Evolutionary conservation across 177 flowering plant genomes (phyloP).

Genomic region (Vitis hybrid): DNA sequence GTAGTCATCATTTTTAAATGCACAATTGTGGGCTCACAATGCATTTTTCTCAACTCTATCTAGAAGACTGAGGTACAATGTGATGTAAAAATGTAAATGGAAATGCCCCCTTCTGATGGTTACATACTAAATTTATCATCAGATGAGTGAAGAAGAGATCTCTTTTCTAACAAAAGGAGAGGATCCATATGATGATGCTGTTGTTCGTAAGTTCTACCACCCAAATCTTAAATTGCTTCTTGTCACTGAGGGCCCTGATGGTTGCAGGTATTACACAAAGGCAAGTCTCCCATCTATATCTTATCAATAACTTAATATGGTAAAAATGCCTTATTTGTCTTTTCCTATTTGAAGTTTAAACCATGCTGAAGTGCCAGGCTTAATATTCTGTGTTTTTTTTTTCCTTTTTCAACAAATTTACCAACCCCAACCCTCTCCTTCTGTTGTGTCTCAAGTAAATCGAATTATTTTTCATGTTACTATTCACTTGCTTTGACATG

Average conservation of each 20-base stretch:
- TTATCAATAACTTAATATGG: not conserved
- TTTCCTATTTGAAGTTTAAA: not conserved
- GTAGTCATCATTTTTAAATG: slow-evolving; percentile 26
- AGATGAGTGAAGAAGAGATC: slow-evolving; percentile 91
- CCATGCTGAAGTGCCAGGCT: too few relatives aligned
- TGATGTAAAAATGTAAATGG: not conserved
- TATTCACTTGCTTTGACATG: not conserved
- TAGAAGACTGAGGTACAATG: not conserved
- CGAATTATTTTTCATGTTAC: not conserved
- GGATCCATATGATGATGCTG: slow-evolving; percentile 87
- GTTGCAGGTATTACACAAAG: slow-evolving; percentile 95
- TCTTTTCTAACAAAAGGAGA: slow-evolving; percentile 81
- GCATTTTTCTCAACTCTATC: not conserved
- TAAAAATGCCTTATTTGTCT: not conserved
- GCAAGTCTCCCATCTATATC: slow-evolving; percentile 31
- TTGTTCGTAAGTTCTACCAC: slow-evolving; percentile 75
- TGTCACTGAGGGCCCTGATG: slow-evolving; percentile 91
- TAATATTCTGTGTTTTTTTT: too few relatives aligned
- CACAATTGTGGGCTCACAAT: not conserved
- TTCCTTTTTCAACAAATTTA: not conserved
- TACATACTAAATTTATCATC: slow-evolving; percentile 15
- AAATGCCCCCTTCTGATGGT: slow-evolving; percentile 1
- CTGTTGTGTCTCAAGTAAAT: not conserved
- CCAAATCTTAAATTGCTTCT: slow-evolving; percentile 86
- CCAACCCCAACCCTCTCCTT: not conserved